phyloP scores from a whole-genome alignment of 371 early-diverging fungal species.

The Thermomucor indicae-seudaticae region DNA sequence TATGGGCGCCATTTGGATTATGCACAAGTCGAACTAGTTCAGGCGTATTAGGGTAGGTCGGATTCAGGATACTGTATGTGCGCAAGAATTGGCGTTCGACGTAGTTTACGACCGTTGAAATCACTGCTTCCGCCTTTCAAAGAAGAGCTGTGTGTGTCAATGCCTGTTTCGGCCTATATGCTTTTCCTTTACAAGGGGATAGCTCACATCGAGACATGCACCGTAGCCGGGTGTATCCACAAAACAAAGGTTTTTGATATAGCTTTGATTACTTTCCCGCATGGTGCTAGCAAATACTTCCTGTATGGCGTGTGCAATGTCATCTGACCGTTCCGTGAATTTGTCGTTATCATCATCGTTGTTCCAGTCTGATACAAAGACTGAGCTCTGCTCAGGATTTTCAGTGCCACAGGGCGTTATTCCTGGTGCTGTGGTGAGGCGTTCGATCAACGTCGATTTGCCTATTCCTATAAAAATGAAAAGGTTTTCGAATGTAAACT shows the following conservation, averaged over 20 bases:
- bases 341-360: constrained; percentile 3
- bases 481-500: background rate
- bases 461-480: constrained; percentile 36
- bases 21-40: constrained; percentile 19
- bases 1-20: constrained; percentile 44
- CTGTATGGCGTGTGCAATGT: constrained; percentile 5
- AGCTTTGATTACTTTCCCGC: constrained; percentile 12
- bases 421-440: constrained; percentile 36
- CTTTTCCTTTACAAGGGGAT: too few relatives aligned
- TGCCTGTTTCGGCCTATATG: background rate
- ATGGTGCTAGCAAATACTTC: constrained; percentile 35
- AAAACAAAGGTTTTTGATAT: constrained; percentile 35
- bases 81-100: constrained; percentile 35
- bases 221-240: constrained; percentile 63
- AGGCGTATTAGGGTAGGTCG: constrained; percentile 15
- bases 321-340: background rate
- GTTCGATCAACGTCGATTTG: constrained; percentile 45
- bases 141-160: background rate
- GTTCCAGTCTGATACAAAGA: too few relatives aligned
- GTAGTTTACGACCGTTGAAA: constrained; percentile 24
- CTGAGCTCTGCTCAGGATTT: too few relatives aligned
- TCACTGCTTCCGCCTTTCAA: constrained; percentile 26
- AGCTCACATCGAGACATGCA: constrained; percentile 41
- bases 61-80: constrained; percentile 25
- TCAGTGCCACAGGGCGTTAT: constrained; percentile 24